These are phyloP conservation scores for Metschnikowia aberdeeniae DNA, from an alignment of 805 yeast genomes.

Conservation along the genomic window DNA sequence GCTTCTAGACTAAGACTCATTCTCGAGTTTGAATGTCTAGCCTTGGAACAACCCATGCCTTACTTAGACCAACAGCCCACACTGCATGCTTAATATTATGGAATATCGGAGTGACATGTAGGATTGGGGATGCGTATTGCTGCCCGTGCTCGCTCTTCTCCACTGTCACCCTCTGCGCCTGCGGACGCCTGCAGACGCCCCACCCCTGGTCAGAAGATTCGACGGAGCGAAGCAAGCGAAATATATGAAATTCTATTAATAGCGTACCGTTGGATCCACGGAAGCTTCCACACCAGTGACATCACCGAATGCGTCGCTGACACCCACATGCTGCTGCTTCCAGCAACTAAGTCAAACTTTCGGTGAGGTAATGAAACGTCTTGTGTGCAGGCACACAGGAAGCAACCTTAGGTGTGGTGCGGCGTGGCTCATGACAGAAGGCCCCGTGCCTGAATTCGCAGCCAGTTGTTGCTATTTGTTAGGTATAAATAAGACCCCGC, in stretches of 20 bases:
- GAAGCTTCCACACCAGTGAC: neutral
- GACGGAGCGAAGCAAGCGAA: neutral
- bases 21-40: neutral
- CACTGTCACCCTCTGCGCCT: neutral
- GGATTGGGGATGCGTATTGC: neutral
- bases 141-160: neutral
- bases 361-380: slow-evolving; percentile 2
- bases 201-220: too few relatives aligned
- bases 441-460: slow-evolving; percentile 3
- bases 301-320: neutral
- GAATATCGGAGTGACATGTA: neutral
- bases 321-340: neutral
- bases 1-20: slow-evolving; percentile 43
- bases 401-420: slow-evolving; percentile 7
- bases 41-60: too few relatives aligned
- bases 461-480: slow-evolving; percentile 2
- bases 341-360: neutral
- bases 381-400: neutral
- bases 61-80: too few relatives aligned
- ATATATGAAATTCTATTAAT: neutral
- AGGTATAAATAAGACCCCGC: neutral
- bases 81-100: slow-evolving; percentile 1
- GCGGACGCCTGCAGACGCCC: too few relatives aligned
- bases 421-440: slow-evolving; percentile 1
- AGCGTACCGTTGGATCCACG: neutral